phyloP scores from a whole-genome alignment of 768 basidiomycete genomes.

The Boletus sensibilis region DNA sequence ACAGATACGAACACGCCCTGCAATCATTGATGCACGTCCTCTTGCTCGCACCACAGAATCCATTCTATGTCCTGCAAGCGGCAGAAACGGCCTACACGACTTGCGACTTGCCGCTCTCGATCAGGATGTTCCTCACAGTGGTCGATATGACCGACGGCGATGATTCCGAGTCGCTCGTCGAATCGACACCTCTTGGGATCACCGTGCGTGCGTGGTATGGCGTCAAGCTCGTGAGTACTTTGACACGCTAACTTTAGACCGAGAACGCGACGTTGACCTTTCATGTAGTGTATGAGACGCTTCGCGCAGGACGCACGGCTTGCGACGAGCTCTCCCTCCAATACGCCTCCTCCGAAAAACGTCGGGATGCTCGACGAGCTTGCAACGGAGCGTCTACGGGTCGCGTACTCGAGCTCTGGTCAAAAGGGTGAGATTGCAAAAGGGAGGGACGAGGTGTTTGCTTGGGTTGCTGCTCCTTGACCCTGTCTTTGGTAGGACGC shows the following conservation, averaged over 20 bases:
- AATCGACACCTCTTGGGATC: conserved; percentile 50
- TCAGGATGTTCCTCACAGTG: conserved; percentile 76
- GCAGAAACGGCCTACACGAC: conserved; percentile 88
- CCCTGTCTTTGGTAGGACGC: neutral
- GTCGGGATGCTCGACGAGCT: conserved; percentile 64
- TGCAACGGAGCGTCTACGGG: conserved; percentile 67
- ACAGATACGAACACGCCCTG: conserved; percentile 69
- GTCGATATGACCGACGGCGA: conserved; percentile 76
- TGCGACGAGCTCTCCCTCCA: conserved; percentile 49
- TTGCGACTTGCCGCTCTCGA: conserved; percentile 68
- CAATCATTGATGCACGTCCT: conserved; percentile 80
- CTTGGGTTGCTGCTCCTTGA: conserved; percentile 40
- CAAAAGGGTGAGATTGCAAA: conserved; percentile 38
- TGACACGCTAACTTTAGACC: neutral
- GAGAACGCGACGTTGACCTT: conserved; percentile 2
- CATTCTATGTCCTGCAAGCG: conserved; percentile 77
- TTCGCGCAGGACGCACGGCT: conserved; percentile 43
- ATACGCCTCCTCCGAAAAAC: conserved; percentile 54
- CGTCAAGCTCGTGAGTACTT: conserved; percentile 65
- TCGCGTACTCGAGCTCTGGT: conserved; percentile 53
- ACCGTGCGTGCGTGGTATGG: conserved; percentile 80
- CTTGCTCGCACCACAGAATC: conserved; percentile 82
- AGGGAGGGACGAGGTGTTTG: conserved; percentile 43
- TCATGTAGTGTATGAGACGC: conserved; percentile 55
- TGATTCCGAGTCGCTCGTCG: conserved; percentile 47